phyloP scores from a whole-genome alignment of 2,329 filamentous ascomycete genomes.

The Madurella fahalii region DNA sequence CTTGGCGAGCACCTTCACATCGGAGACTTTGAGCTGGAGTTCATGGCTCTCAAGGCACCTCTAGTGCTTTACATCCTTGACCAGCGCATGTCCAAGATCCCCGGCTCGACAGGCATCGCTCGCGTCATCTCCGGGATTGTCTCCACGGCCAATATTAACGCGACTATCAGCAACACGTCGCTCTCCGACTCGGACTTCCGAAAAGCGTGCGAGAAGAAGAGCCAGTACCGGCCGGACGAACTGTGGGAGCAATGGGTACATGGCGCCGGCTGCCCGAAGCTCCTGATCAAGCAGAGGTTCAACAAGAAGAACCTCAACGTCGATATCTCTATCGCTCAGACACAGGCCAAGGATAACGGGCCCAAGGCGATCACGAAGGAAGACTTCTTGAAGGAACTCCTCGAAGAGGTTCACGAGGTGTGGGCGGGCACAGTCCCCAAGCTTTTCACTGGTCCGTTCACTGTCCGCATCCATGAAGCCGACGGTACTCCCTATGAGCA shows the following conservation, averaged over 20 bases:
- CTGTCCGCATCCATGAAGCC: constrained; percentile 94
- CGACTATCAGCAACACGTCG: constrained; percentile 26
- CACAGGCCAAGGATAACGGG: constrained; percentile 42
- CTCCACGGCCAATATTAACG: constrained; percentile 70
- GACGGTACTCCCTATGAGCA: constrained; percentile 98
- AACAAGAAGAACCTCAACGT: constrained; percentile 97
- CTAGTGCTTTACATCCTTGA: constrained; percentile 92
- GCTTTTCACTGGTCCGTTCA: constrained; percentile 95
- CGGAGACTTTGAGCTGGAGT: constrained; percentile 81
- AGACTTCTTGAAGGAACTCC: constrained; percentile 78
- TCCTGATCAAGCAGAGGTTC: constrained; percentile 82
- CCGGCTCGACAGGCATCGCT: constrained; percentile 76
- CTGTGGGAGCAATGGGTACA: constrained; percentile 95
- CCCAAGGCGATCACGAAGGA: constrained; percentile 50
- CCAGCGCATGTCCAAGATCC: constrained; percentile 82
- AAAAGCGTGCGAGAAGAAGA: constrained; percentile 79
- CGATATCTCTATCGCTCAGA: constrained; percentile 83
- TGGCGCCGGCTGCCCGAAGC: constrained; percentile 81
- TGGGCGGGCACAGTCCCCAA: constrained; percentile 66
- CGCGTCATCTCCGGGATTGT: constrained; percentile 84
- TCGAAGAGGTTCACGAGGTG: constrained; percentile 70
- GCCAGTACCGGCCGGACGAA: constrained; percentile 77
- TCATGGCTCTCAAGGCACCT: constrained; percentile 85
- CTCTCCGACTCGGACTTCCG: constrained; percentile 57
- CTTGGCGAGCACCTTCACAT: constrained; percentile 74